A percentile compares a stretch with the other conserved stretches of the same genome.
Conservation (phyloP, 1,139 yeast species). For the Wickerhamiella pararugosa region DNA sequence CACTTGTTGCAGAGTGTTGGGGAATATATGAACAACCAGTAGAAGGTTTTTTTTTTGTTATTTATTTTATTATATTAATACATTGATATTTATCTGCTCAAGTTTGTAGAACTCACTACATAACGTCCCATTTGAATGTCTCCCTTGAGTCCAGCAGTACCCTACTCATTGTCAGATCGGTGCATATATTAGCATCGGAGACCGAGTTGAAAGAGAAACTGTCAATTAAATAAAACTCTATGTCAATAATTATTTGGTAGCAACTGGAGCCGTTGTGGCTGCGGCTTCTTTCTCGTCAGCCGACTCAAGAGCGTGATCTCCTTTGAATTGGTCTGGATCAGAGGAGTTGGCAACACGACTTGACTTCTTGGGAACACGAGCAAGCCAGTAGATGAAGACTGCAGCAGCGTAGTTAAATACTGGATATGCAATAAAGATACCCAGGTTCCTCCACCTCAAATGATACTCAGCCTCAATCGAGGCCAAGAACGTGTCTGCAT, state of each 20-base stretch:
- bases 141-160: no score
- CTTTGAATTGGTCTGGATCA: slow-evolving; percentile 10
- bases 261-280: neutral
- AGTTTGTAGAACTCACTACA: no score
- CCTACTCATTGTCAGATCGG: no score
- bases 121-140: no score
- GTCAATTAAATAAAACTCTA: no score
- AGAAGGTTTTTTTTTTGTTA: neutral
- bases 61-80: slow-evolving; percentile 1
- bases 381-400: slow-evolving; percentile 50
- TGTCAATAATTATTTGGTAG: no score
- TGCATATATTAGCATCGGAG: no score
- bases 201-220: no score
- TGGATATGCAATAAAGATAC: slow-evolving; percentile 37
- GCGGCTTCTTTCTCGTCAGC: slow-evolving; percentile 1
- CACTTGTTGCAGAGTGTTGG: slow-evolving; percentile 23
- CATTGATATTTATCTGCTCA: no score
- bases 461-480: slow-evolving; percentile 32
- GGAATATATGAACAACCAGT: slow-evolving; percentile 20
- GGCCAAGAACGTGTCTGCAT: slow-evolving; percentile 40
- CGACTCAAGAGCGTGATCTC: slow-evolving; percentile 7
- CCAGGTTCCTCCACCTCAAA: slow-evolving; percentile 46
- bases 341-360: slow-evolving; percentile 13
- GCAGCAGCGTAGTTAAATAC: slow-evolving; percentile 34
- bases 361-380: slow-evolving; percentile 50